A percentile compares a stretch with the other conserved stretches of the same genome.
Conservation (phyloP, 345 rosid genomes). For the Mercurialis annua region DNA sequence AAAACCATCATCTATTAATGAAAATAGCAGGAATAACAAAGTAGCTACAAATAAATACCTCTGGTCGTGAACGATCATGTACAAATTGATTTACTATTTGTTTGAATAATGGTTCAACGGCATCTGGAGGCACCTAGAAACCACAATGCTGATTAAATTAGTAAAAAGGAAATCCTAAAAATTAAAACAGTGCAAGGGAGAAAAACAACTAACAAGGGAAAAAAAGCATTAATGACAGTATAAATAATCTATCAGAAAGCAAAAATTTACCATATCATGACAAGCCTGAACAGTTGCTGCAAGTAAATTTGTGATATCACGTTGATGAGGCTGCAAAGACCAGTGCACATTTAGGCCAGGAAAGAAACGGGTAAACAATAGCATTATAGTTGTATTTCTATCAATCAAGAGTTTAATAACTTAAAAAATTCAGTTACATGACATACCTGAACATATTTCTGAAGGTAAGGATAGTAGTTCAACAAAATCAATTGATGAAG, state of each 20-base stretch:
- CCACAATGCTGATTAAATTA: conserved; percentile 13
- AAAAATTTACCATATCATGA: conserved; percentile 80
- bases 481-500: conserved; percentile 77
- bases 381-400: neutral
- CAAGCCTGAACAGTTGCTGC: conserved; percentile 97
- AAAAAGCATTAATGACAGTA: conserved; percentile 7
- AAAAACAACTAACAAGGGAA: neutral
- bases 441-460: conserved; percentile 76
- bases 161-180: neutral
- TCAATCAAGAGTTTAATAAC: conserved; percentile 9
- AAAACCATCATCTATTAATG: conserved; percentile 1
- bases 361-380: neutral
- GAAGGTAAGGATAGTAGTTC: conserved; percentile 74
- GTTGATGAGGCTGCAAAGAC: conserved; percentile 79
- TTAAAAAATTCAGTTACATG: conserved; percentile 12
- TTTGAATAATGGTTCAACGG: conserved; percentile 87
- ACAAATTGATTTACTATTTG: conserved; percentile 95
- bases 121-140: conserved; percentile 90
- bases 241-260: conserved; percentile 6
- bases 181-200: neutral
- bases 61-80: conserved; percentile 86
- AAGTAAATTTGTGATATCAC: conserved; percentile 83
- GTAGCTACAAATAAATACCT: conserved; percentile 41
- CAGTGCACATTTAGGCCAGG: neutral
- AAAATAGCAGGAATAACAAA: neutral